Percentiles rank a stretch among this genome's conserved stretches.
phyloP scores from a whole-genome alignment of 2,329 filamentous ascomycete species.

The Fusarium mundagurra region DNA sequence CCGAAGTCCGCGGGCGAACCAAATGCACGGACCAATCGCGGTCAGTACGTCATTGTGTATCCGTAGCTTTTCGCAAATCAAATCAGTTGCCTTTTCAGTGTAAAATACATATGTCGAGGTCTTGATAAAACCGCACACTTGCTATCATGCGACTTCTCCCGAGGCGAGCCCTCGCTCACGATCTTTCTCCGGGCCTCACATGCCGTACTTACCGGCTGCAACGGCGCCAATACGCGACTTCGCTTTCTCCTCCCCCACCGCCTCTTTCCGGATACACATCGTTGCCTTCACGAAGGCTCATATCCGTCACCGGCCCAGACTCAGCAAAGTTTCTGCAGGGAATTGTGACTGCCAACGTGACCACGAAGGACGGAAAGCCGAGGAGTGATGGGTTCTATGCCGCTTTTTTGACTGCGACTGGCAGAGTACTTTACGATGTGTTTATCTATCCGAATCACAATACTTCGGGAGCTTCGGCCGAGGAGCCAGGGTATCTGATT shows the following conservation, averaged over 20 bases:
- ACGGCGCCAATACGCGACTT: constrained; percentile 46
- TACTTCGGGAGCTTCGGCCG: constrained; percentile 36
- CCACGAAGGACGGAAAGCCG: constrained; percentile 50
- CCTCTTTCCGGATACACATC: constrained; percentile 59
- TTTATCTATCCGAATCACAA: constrained; percentile 79
- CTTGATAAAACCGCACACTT: constrained; percentile 18
- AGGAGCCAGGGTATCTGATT: constrained; percentile 67
- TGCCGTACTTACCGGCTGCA: constrained; percentile 48
- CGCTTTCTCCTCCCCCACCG: constrained; percentile 51
- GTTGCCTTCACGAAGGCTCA: constrained; percentile 79
- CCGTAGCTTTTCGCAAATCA: constrained; percentile 36
- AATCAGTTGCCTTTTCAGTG: not conserved
- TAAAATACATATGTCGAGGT: constrained; percentile 13
- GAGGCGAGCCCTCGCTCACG: constrained; percentile 31
- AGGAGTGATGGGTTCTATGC: constrained; percentile 73
- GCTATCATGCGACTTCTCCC: constrained; percentile 40
- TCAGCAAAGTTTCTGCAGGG: constrained; percentile 88
- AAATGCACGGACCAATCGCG: constrained; percentile 30
- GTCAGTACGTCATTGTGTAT: constrained; percentile 39
- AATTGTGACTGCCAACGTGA: constrained; percentile 73
- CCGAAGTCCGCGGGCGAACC: constrained; percentile 22
- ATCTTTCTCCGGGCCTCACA: constrained; percentile 28
- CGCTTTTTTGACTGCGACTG: constrained; percentile 86
- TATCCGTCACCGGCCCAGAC: constrained; percentile 82
- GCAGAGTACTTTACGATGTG: constrained; percentile 86